Conservation (phyloP, 768 basidiomycete genomes). For the Suillus weaverae region DNA sequence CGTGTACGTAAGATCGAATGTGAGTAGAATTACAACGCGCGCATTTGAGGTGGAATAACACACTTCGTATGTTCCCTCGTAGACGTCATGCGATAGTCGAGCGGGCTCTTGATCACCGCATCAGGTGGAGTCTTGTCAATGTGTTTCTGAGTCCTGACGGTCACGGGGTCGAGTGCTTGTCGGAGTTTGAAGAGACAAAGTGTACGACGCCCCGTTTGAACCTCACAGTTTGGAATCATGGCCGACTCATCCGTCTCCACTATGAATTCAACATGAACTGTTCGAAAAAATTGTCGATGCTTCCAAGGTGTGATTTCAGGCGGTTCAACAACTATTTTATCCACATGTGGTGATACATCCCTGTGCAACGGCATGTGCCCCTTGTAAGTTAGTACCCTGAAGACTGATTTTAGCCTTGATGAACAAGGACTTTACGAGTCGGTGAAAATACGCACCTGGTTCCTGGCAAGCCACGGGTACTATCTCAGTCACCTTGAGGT, state of each 20-base stretch:
- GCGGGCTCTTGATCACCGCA: no score
- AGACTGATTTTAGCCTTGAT: background rate
- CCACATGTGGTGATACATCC: background rate
- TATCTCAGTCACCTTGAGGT: conserved; percentile 85
- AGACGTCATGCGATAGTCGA: no score
- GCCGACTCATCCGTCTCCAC: background rate
- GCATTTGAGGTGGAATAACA: no score
- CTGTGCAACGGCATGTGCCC: background rate
- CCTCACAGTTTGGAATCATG: background rate
- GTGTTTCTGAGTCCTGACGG: no score
- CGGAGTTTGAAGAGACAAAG: no score
- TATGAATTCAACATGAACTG: background rate
- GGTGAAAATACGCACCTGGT: conserved; percentile 31
- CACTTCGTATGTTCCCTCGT: no score
- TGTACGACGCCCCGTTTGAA: no score
- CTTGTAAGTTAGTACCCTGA: background rate
- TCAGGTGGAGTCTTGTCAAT: no score
- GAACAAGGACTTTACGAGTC: background rate
- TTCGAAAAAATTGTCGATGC: background rate
- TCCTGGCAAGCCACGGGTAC: conserved; percentile 87
- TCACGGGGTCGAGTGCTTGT: no score
- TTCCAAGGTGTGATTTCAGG: background rate
- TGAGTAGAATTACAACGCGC: no score
- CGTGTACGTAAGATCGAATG: no score
- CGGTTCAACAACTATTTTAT: background rate